Base-by-base conservation (phyloP, 1,284 basidiomycete genomes). In the Leccinum insolens region DNA sequence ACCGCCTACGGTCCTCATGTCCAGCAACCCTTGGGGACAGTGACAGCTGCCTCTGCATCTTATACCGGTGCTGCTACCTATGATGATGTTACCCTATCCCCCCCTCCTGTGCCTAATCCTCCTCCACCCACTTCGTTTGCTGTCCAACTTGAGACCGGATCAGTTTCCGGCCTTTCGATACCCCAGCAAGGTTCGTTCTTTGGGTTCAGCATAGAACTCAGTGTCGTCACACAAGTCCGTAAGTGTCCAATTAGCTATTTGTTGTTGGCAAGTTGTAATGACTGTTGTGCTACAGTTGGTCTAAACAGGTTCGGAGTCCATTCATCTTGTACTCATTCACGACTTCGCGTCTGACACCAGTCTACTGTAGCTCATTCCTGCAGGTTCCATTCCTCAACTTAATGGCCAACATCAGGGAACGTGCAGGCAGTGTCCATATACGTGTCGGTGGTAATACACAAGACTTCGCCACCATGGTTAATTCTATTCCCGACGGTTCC, bases 141-240 rank as follows among this genome's bases (percentile, higher is more conserved):
- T 17, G 73, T 87, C 12, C 79, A 82, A 64, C 73, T 88, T 20
- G 73, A 80, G 58, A 80, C 75, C 34, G 81, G 79, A 22, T 80
- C 77, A 3, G 81, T 83, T 52, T 67, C 72, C 1, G 82, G 81
- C 3, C 76, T 86, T 4, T 88, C 86, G 2, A 88, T 89, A 39
- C 79, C 81, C 7, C 86, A 88, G 71, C 79, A 80, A 41, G 89
- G 89, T 2, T 86, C 83, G 68, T 88, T 88, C 69, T 76, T 84
- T n/a, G 87, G 87, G 3, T 86, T 87, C 72, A 85, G 83, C n/a
- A 80, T 88, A 68, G 87, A 88, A 72, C 76, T 88, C 71, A 86
- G 84, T 64, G 83, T 88, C 15, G 82, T 82, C 7, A 79, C 81
- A 52, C 79, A 80, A 69, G 74, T 86, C 63, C 71, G 84, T 84